phyloP scores from a whole-genome alignment of 106 monocot species.

The Hemerocallis citrina region DNA sequence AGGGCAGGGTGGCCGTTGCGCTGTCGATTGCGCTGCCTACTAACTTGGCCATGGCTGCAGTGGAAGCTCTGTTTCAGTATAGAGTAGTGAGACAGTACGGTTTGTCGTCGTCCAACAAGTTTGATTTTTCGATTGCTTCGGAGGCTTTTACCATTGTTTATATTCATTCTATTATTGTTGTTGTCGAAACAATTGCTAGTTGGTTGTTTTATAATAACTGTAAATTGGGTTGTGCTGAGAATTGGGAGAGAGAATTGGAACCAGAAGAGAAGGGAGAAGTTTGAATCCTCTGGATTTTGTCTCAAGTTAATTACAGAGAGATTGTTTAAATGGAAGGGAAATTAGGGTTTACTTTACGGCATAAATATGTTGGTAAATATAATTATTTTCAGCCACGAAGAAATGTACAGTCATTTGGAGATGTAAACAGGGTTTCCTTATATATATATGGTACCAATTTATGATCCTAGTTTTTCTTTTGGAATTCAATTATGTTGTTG shows the following conservation, averaged over 20 bases:
- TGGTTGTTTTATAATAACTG: constrained; percentile 7
- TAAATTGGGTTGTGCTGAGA: background rate
- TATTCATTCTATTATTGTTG: background rate
- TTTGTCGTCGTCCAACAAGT: background rate
- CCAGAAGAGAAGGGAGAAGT: constrained; percentile 3
- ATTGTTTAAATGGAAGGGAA: too few relatives aligned
- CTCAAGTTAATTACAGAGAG: too few relatives aligned
- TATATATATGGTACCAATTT: too few relatives aligned
- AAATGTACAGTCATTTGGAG: too few relatives aligned
- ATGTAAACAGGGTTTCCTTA: too few relatives aligned
- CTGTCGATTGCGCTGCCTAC: constrained; percentile 53
- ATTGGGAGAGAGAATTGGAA: background rate
- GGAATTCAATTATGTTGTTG: too few relatives aligned
- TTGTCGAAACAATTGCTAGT: background rate
- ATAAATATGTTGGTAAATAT: too few relatives aligned
- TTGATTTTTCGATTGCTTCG: background rate
- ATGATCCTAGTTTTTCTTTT: too few relatives aligned
- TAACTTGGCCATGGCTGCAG: constrained; percentile 41
- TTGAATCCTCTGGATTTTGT: too few relatives aligned
- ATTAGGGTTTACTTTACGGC: too few relatives aligned
- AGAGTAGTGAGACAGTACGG: background rate
- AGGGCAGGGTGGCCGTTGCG: constrained; percentile 33
- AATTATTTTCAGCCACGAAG: too few relatives aligned
- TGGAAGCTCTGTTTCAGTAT: constrained; percentile 72
- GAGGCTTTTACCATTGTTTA: constrained; percentile 3